These are phyloP conservation scores for Blepharisma japonicum DNA, from an alignment of 73 alveolate species.

Conservation along the genomic window DNA sequence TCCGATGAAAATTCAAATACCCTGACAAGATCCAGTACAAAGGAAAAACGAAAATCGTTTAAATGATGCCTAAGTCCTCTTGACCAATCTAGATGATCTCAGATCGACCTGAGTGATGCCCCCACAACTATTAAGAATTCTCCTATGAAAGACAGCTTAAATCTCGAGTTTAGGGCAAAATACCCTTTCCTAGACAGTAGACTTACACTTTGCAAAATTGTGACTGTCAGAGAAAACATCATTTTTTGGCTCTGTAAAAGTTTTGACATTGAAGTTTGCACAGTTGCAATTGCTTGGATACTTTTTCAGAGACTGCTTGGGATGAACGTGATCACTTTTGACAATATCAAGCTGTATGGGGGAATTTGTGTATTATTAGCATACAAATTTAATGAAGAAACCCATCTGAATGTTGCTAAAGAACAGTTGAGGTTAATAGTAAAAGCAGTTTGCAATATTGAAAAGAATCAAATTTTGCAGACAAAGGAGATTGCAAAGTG, in stretches of 20 bases:
- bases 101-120: no score
- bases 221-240: slow-evolving; percentile 12
- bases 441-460: background rate
- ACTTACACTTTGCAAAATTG: slow-evolving; percentile 8
- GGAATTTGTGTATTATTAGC: slow-evolving; percentile 21
- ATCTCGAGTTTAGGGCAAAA: background rate
- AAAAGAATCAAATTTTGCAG: background rate
- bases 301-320: background rate
- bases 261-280: background rate
- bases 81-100: no score
- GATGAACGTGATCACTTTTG: background rate
- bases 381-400: slow-evolving; percentile 1
- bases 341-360: background rate
- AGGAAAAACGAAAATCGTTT: no score
- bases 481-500: background rate
- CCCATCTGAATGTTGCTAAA: no score
- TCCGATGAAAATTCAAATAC: no score
- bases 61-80: no score
- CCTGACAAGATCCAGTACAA: no score
- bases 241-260: slow-evolving; percentile 8
- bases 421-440: no score
- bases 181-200: background rate
- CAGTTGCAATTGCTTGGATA: background rate
- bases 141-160: background rate
- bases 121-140: no score